These are phyloP conservation scores for Ambrosia hybrid DNA, from an alignment of 140 eudicot species.

Conservation along the genomic window DNA sequence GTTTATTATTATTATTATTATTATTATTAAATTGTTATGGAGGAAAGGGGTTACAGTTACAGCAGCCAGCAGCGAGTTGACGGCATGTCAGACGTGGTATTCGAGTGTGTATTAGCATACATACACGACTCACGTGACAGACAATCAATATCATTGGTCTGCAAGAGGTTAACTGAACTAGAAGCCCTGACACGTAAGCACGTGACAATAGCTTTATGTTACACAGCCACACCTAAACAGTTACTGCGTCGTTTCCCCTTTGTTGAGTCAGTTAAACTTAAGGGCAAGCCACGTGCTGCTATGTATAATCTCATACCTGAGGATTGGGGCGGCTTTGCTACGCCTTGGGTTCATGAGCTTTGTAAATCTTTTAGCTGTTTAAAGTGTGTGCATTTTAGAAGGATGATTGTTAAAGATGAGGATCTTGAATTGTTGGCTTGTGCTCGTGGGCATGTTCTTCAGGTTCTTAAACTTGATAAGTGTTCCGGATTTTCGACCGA, in stretches of 20 bases:
- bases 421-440: slow-evolving; percentile 66
- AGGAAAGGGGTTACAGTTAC: slow-evolving; percentile 2
- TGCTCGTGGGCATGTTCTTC: slow-evolving; percentile 50
- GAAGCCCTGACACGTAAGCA: slow-evolving; percentile 77
- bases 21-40: too few species aligned
- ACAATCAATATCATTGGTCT: slow-evolving; percentile 61
- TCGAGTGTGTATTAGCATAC: slow-evolving; percentile 76
- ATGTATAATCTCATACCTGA: slow-evolving; percentile 92
- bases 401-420: slow-evolving; percentile 78
- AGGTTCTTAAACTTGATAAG: slow-evolving; percentile 72
- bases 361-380: slow-evolving; percentile 45
- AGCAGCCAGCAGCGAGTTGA: slow-evolving; percentile 17
- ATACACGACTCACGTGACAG: slow-evolving; percentile 73
- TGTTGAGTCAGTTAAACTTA: slow-evolving; percentile 67
- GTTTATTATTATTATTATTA: too few species aligned
- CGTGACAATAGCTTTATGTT: slow-evolving; percentile 82
- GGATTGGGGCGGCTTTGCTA: slow-evolving; percentile 90
- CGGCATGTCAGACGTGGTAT: slow-evolving; percentile 56
- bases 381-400: slow-evolving; percentile 63
- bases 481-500: slow-evolving; percentile 87
- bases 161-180: slow-evolving; percentile 61
- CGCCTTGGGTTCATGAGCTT: slow-evolving; percentile 76
- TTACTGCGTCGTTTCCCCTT: slow-evolving; percentile 57
- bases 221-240: slow-evolving; percentile 69
- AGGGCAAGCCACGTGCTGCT: slow-evolving; percentile 95